A percentile compares a stretch with the other conserved stretches of the same genome.
phyloP scores from a whole-genome alignment of 176 grass and related monocot species.

The Oryza australiensis region DNA sequence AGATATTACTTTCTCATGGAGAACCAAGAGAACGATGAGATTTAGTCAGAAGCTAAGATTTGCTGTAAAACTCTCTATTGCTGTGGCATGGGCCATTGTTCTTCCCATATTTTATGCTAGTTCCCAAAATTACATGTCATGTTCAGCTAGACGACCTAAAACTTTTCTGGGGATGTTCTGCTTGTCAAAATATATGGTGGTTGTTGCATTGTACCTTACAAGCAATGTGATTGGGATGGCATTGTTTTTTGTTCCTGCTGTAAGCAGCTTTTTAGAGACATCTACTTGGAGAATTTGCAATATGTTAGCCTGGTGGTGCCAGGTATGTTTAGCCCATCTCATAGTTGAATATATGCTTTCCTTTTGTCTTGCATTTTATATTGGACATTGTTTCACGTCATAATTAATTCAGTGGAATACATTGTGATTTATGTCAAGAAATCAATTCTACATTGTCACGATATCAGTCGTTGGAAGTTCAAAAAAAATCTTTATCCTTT shows the following conservation, averaged over 20 bases:
- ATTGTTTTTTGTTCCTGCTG: slow-evolving; percentile 90
- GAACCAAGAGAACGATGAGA: slow-evolving; percentile 68
- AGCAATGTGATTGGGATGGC: slow-evolving; percentile 89
- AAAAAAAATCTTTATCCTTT: neutral
- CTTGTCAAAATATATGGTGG: slow-evolving; percentile 86
- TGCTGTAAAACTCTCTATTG: slow-evolving; percentile 68
- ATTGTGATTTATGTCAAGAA: neutral
- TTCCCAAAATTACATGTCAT: slow-evolving; percentile 72
- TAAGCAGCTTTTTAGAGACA: slow-evolving; percentile 77
- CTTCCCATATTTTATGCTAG: slow-evolving; percentile 76
- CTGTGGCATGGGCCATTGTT: slow-evolving; percentile 64
- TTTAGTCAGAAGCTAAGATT: slow-evolving; percentile 75
- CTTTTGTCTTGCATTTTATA: slow-evolving; percentile 18
- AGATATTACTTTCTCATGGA: slow-evolving; percentile 85
- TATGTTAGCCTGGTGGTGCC: slow-evolving; percentile 90
- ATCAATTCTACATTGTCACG: neutral
- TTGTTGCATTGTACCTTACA: slow-evolving; percentile 68
- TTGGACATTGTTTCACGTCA: slow-evolving; percentile 10
- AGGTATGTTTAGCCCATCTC: slow-evolving; percentile 47
- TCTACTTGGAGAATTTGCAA: slow-evolving; percentile 72
- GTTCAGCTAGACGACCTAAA: slow-evolving; percentile 57
- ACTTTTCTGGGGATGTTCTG: slow-evolving; percentile 68
- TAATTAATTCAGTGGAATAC: slow-evolving; percentile 6
- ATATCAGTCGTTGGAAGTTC: neutral
- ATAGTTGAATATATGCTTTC: neutral